Base-by-base conservation (phyloP, 2,329 filamentous ascomycete species). In the Neofusicoccum kwambonambiense region DNA sequence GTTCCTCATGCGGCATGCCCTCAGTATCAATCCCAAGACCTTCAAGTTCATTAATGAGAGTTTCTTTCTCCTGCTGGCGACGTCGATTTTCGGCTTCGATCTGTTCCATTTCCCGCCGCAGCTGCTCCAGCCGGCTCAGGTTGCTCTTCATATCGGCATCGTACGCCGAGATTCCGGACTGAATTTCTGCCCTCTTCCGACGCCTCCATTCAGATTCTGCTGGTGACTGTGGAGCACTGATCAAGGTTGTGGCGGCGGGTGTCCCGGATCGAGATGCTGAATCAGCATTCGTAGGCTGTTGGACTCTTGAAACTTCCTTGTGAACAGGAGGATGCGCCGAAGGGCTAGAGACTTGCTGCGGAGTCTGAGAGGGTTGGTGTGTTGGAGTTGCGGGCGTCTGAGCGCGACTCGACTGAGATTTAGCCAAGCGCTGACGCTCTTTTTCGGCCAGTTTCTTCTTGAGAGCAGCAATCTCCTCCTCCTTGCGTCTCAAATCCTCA, bases 21-120 rank as follows among this genome's bases (percentile, higher is more conserved):
- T 81, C 77, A 1, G 81, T 81, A 64, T 84, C 79, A 45, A 82
- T 70, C 44, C 80, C 80, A 19, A 85, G 74, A 58, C 72, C 73
- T 65, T 81, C 79, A n/a, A 86, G 74, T 68, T 85, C 83, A 37
- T 78, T 75, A 4, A 80, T 71, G 47, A 85, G 78, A 51, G 77
- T 75, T 62, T 76, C 75, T 67, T 78, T 77, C 47, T 74, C 79
- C 70, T 69, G 76, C 70, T 74, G 76, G 67, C 75, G 77, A 72
- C 69, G 79, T 75, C 71, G 71, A 54, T 77, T 76, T 15, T 77
- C 71, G 13, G 73, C 70, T 51, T 74, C 73, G 7, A 80, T 71
- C 60, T 79, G 77, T 8, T 79, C 77, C 60, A 84, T 80, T 66
- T 85, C 81, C 35, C 75, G 75, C 11, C 79, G 66, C 5, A 84